Base-by-base conservation (phyloP, 164 flowering plant genomes). In the Malania oleifera region DNA sequence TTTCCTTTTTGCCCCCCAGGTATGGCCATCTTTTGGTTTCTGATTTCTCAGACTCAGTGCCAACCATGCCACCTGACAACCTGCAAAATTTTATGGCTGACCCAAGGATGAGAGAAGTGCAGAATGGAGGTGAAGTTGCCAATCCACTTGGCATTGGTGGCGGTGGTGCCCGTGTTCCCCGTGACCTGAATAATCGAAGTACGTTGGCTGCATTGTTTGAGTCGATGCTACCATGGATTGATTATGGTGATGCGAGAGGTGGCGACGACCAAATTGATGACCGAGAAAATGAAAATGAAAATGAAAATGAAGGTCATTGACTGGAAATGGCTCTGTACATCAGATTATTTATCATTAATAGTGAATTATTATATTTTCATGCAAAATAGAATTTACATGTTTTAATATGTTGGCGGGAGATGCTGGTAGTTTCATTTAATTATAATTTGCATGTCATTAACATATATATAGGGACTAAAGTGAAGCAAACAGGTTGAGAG, bases 21-120 rank as follows among this genome's bases (percentile, higher is more conserved):
- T 92, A 89, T 60, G 64, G 70, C 29, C 91, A 92, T 76, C 67
- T 92, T 59, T 17, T 78, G 79, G 82, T 89, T 31, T 80, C 91
- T 14, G 93, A 89, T 65, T 92, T 89, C 71, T 89, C 98, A 25
- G 87, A 83, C 68, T 63, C 87, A 0, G 75, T 84, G 31, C 81
- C 93, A 12, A 74, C 85, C 19, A 65, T 84, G 67, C 98, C 98
- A 17, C 98, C 91, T 52, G 98, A 92, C 10, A 82, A 81, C 47
- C 52, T 87, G 76, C 87, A 85, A 65, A 61, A 92, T 63, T 80
- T 92, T 56, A 73, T 89, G 75, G 74, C 73, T 52, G 87, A 81
- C 46, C 88, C 86, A 54, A 72, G 69, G 54, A 67, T 77, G 75
- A 69, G 71, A 56, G 86, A 70, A 7, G 75, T 59, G 62, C 79